Percentiles rank a stretch among this genome's conserved stretches.
phyloP scores from a whole-genome alignment of 306 rosid species.

The Hippophae tibetana region DNA sequence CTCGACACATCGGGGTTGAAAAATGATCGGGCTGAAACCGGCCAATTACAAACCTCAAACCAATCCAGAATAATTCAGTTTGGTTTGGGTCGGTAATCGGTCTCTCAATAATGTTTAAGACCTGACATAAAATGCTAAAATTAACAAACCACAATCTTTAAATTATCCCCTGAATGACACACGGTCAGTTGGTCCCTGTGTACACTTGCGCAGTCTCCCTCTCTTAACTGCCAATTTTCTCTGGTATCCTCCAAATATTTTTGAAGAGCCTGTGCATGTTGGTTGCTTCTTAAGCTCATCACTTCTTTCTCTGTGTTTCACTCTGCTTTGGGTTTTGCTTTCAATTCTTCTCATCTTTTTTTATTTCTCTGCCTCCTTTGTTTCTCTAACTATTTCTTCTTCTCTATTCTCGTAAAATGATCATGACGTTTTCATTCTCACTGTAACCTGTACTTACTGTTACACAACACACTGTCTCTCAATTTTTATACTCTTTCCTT shows the following conservation, averaged over 20 bases:
- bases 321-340: no score
- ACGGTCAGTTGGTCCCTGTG: slow-evolving; percentile 15
- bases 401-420: neutral
- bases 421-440: neutral
- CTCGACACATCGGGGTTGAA: no score
- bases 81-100: no score
- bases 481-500: neutral
- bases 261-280: slow-evolving; percentile 4
- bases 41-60: no score
- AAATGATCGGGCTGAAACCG: no score
- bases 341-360: neutral
- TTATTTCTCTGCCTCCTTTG: neutral
- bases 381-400: neutral
- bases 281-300: neutral
- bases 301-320: neutral
- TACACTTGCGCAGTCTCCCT: neutral
- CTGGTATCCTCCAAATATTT: neutral
- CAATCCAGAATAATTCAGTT: no score
- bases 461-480: no score
- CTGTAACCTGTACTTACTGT: neutral
- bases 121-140: no score
- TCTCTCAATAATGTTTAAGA: no score
- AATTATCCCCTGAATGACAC: neutral
- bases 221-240: neutral
- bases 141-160: no score